These are phyloP conservation scores for Drechslera avenae DNA, from an alignment of 2,329 filamentous ascomycete genomes.

Conservation along the genomic window DNA sequence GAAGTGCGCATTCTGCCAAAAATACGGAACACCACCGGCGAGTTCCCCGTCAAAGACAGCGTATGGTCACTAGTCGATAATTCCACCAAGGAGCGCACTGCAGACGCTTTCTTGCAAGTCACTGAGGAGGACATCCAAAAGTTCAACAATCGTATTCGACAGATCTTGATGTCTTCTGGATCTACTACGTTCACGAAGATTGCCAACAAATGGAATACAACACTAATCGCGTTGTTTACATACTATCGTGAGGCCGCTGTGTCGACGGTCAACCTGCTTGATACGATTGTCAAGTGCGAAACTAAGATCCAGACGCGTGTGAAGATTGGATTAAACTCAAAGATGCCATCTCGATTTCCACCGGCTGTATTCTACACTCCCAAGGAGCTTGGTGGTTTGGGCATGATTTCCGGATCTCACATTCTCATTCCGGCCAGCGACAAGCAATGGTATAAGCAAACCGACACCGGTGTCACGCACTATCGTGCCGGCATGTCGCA, in stretches of 20 bases:
- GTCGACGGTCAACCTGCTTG: constrained; percentile 88
- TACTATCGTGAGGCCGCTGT: constrained; percentile 98
- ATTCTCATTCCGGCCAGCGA: constrained; percentile 97
- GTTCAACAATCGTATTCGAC: constrained; percentile 98
- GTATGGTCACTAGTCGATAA: constrained; percentile 98
- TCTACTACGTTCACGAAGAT: constrained; percentile 99
- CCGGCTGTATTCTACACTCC: constrained; percentile 98
- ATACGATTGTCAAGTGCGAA: constrained; percentile 99
- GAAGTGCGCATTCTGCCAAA: constrained; percentile 97
- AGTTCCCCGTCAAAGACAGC: constrained; percentile 96
- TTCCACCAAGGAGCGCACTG: constrained; percentile 93
- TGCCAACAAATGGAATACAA: constrained; percentile 99
- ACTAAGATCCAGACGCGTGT: constrained; percentile 99
- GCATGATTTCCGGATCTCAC: constrained; percentile 98
- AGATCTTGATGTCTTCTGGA: constrained; percentile 99
- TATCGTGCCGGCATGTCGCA: constrained; percentile 98
- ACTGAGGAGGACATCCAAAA: constrained; percentile 98
- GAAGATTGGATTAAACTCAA: constrained; percentile 98
- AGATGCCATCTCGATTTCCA: constrained; percentile 98
- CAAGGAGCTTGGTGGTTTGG: constrained; percentile 93
- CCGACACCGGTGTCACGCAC: constrained; percentile 94
- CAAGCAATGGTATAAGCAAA: constrained; percentile 98
- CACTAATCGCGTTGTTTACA: constrained; percentile 93
- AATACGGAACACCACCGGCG: constrained; percentile 90
- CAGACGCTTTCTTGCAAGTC: constrained; percentile 95